Percentiles rank a stretch among this genome's conserved stretches.
phyloP scores from a whole-genome alignment of 148 eudicot species.

The Rhododendron ferrugineum region DNA sequence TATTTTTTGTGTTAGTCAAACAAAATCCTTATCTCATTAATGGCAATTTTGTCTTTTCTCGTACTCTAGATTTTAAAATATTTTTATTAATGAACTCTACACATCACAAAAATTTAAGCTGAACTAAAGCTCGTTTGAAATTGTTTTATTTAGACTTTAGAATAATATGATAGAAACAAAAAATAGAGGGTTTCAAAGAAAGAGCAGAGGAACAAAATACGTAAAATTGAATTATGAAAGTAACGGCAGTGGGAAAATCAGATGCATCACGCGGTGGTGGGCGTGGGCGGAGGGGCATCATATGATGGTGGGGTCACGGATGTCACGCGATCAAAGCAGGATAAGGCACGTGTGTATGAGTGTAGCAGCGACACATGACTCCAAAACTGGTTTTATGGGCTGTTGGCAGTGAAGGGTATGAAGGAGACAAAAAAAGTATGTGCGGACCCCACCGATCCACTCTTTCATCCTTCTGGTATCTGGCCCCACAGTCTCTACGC shows the following conservation, averaged over 20 bases:
- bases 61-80: too few relatives aligned
- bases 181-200: too few relatives aligned
- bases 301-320: constrained; percentile 2
- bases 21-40: too few relatives aligned
- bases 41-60: too few relatives aligned
- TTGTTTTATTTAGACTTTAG: too few relatives aligned
- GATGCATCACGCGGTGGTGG: not conserved
- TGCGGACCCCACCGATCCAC: not conserved
- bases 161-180: too few relatives aligned
- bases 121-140: too few relatives aligned
- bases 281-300: not conserved
- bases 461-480: not conserved
- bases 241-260: not conserved
- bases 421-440: constrained; percentile 2
- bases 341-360: constrained; percentile 14
- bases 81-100: too few relatives aligned
- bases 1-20: too few relatives aligned
- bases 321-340: constrained; percentile 4
- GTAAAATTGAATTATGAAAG: not conserved
- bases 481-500: not conserved
- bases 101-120: too few relatives aligned
- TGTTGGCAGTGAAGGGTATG: constrained; percentile 2
- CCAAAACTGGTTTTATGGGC: not conserved
- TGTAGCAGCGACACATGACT: not conserved
- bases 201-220: too few relatives aligned